Evolutionary conservation across 169 alveolate species (phyloP), one percentile per base, ranked within the genome.

Genomic region (Blepharisma undulans): DNA sequence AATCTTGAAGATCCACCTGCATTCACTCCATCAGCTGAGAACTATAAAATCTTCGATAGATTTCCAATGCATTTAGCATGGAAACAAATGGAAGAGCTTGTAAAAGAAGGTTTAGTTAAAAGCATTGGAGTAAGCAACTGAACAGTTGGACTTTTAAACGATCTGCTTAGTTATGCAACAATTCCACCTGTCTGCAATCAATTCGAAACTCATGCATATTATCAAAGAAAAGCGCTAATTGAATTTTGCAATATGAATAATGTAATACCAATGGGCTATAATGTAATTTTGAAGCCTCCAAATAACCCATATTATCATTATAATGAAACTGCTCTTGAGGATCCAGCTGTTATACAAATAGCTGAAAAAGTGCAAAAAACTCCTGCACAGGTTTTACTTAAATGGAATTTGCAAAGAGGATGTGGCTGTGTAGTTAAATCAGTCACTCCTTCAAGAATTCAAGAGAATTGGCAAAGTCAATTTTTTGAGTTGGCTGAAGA

Each of bases 71-170:
- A 94, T 85, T 72, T 66, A 36, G 81, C 93, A 0, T 96, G 98
- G 97, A 86, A 77, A 21, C 72, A 88, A 84, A 90, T 93, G 94
- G 97, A 96, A 77, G 36, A 48, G 19, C 86, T 89, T 30, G 94
- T 91, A 0, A 93, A 90, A 29, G 60, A 92, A 88, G 97, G 97
- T 4, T 86, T 94, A 33, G 91, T 95, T 18, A 96, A 84, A 92
- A 77, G 77, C 59, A 90, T 96, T 12, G 98, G 98, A 21, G 92
- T 95, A 5, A 89, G 95, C 21, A 96, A 96, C 90, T 96, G 93
- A 74, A 95, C 93, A 48, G 90, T 92, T 5, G 93, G 93, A 60
- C 29, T 85, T 34, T 84, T 93, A n/a, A 76, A 76, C 22, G 97
- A 96, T 77, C 34, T 96, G 71, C 91, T 93, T n/a, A 76, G 90